Evolutionary conservation across 2,329 filamentous ascomycete species (phyloP), one percentile per base, ranked within the genome.

Genomic region (Stachybotrys chlorohalonatus): DNA sequence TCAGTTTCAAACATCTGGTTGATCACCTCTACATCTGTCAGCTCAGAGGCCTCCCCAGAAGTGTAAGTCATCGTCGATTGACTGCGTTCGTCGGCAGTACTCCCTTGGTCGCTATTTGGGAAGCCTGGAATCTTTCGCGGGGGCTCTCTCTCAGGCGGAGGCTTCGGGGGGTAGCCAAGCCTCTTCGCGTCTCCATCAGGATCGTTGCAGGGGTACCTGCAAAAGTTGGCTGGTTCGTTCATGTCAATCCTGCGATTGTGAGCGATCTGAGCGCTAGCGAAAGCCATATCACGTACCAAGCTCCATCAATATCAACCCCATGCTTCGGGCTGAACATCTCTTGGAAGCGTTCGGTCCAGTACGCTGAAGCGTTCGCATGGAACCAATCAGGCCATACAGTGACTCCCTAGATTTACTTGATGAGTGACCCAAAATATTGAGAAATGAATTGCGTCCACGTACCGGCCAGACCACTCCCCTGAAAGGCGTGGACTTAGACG

Each of bases 301-400:
- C 72, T 1, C 79, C 87, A 59, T 91, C 87, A 52, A 91, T 84
- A 60, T 90, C 81, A 9, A 91, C 75, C 30, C 87, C 88, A 2
- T 70, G 76, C 0, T 81, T 72, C 0, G 80, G 70, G 54, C 75
- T 68, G 70, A 90, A 90, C 72, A 87, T 88, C 0, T 63, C 65
- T 1, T 63, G 65, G 60, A 91, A 85, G 62, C 90, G 80, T 2
- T 76, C 74, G 55, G 80, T 81, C 87, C 87, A 91, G 67, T 83
- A 92, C 1, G 71, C 62, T 53, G 83, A 76, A 2, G 81, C 80
- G 47, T 80, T 80, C 3, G 77, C 73, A 24, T 82, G 72, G 63
- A 90, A 89, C 87, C 87, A 92, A 65, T 92, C 88, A 0, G 86
- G 85, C 68, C 82, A 90, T 2, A 78, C 84, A 0, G 83, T 80